Conservation (phyloP, 768 basidiomycete genomes). For the Leccinum barrowsii region DNA sequence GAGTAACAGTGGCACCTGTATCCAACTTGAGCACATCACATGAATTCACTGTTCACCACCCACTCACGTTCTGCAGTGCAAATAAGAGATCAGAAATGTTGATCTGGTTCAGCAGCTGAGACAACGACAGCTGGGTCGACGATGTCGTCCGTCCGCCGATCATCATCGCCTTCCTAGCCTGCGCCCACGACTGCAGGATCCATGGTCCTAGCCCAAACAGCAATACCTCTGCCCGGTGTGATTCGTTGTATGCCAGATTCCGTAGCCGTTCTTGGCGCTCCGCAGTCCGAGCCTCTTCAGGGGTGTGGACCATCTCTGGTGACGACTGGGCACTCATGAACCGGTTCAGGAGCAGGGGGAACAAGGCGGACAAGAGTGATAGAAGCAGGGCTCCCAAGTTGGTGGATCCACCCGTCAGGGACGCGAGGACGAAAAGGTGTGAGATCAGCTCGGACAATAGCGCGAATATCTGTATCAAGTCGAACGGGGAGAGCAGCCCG, state of each 20-base stretch:
- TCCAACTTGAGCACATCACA: not conserved
- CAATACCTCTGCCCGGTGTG: slow-evolving; percentile 75
- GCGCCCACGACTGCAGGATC: slow-evolving; percentile 78
- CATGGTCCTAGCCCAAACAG: slow-evolving; percentile 83
- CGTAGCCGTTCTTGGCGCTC: slow-evolving; percentile 75
- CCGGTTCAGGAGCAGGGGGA: slow-evolving; percentile 59
- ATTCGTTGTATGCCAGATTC: slow-evolving; percentile 68
- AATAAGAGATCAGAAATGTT: slow-evolving; percentile 62
- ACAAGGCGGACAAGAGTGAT: slow-evolving; percentile 55
- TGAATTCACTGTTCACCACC: not conserved
- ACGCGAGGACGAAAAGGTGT: slow-evolving; percentile 64
- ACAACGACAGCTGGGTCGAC: slow-evolving; percentile 37
- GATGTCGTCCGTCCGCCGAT: slow-evolving; percentile 48
- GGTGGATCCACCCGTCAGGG: slow-evolving; percentile 52
- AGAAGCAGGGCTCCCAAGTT: slow-evolving; percentile 57
- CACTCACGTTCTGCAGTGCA: slow-evolving; percentile 66
- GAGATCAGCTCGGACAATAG: slow-evolving; percentile 68
- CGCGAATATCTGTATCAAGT: slow-evolving; percentile 71
- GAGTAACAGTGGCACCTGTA: slow-evolving; percentile 70
- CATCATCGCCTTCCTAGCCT: slow-evolving; percentile 55
- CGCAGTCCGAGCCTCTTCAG: slow-evolving; percentile 58
- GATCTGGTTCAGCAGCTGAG: slow-evolving; percentile 48
- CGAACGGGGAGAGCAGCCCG: slow-evolving; percentile 76
- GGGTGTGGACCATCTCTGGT: slow-evolving; percentile 44
- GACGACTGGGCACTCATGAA: slow-evolving; percentile 40